Conservation (phyloP, 2,329 filamentous ascomycete species). For the Aureobasidium sp. region DNA sequence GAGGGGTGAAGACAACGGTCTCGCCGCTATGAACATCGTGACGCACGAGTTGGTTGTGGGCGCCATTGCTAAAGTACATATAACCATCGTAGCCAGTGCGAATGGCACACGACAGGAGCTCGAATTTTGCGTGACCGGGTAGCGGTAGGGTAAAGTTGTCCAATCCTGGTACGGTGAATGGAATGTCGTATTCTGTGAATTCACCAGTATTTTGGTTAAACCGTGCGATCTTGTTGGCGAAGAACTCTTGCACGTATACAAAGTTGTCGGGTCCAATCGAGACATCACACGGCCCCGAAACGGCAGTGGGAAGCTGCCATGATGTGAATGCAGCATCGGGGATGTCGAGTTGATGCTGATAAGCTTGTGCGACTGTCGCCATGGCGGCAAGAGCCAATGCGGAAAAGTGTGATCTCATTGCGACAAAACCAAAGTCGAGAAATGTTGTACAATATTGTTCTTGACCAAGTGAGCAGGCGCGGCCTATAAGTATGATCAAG, state of each 20-base stretch:
- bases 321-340: neutral
- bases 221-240: neutral
- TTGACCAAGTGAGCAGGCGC: neutral
- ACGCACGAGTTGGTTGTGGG: constrained; percentile 19
- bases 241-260: constrained; percentile 4
- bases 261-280: neutral
- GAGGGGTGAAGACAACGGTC: constrained; percentile 17
- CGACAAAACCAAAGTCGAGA: neutral
- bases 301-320: neutral
- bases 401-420: neutral
- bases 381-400: neutral
- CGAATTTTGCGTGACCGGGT: neutral
- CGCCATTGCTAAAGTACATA: constrained; percentile 17
- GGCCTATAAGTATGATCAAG: neutral
- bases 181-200: neutral
- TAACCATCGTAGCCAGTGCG: constrained; percentile 16
- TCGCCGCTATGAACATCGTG: constrained; percentile 15
- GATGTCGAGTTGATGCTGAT: neutral
- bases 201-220: neutral
- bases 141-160: constrained; percentile 1
- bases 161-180: neutral
- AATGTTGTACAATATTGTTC: neutral
- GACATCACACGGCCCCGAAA: neutral
- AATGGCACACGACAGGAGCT: neutral
- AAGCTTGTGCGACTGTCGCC: neutral